phyloP scores from a whole-genome alignment of 2,329 filamentous ascomycete genomes.

The Fusarium domesticum region DNA sequence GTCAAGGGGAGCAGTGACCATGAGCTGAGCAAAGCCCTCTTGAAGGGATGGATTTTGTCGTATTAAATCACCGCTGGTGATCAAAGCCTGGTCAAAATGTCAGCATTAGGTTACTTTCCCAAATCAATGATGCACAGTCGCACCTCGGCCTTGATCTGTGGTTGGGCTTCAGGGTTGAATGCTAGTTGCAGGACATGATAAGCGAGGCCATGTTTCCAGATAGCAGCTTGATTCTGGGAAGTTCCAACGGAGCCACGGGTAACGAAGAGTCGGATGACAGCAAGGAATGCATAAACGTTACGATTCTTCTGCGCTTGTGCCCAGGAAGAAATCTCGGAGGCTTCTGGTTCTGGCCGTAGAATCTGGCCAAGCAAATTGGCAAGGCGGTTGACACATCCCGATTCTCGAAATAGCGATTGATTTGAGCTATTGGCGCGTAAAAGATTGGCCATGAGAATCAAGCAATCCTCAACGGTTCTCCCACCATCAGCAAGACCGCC shows the following conservation, averaged over 20 bases:
- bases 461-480: constrained; percentile 85
- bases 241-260: constrained; percentile 77
- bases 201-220: constrained; percentile 78
- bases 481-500: constrained; percentile 80
- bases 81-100: constrained; percentile 59
- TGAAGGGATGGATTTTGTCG: constrained; percentile 76
- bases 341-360: constrained; percentile 50
- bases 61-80: constrained; percentile 85
- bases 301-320: constrained; percentile 76
- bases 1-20: constrained; percentile 63
- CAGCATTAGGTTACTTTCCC: constrained; percentile 3
- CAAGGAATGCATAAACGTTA: constrained; percentile 86
- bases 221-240: constrained; percentile 76
- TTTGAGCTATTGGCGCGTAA: constrained; percentile 85
- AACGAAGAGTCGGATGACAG: constrained; percentile 83
- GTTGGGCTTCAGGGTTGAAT: constrained; percentile 69
- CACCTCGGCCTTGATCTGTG: constrained; percentile 79
- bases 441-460: constrained; percentile 87
- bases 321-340: constrained; percentile 67
- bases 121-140: constrained; percentile 5
- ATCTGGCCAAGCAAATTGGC: constrained; percentile 64
- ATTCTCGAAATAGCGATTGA: constrained; percentile 90
- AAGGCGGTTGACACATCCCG: constrained; percentile 73
- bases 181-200: constrained; percentile 78
- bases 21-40: constrained; percentile 83